Evolutionary conservation across 176 grass and related monocot genomes (phyloP).

Genomic region (Zoysia japonica): DNA sequence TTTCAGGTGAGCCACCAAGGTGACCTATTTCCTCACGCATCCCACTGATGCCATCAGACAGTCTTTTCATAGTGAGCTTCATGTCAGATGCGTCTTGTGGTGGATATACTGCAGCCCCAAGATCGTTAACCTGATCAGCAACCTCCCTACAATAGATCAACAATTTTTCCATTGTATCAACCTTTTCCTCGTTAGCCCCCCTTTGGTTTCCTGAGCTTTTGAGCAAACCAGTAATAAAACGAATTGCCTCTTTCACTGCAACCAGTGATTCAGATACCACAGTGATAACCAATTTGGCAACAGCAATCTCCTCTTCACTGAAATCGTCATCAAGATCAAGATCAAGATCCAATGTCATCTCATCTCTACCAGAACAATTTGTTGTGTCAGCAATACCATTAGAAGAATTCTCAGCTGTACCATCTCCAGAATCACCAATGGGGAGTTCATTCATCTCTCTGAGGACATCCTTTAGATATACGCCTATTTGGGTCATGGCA

Average conservation of each 20-base stretch:
- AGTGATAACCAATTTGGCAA: constrained; percentile 57
- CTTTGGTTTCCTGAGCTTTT: constrained; percentile 48
- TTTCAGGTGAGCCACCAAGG: constrained; percentile 50
- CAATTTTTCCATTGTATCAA: constrained; percentile 80
- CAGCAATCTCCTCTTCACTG: constrained; percentile 63
- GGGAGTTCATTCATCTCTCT: constrained; percentile 87
- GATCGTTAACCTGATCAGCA: constrained; percentile 68
- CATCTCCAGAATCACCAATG: constrained; percentile 38
- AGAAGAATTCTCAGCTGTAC: constrained; percentile 42
- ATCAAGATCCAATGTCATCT: constrained; percentile 53
- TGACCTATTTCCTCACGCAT: constrained; percentile 55
- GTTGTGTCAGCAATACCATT: constrained; percentile 35
- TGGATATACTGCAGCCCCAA: constrained; percentile 77
- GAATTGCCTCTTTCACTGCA: constrained; percentile 81
- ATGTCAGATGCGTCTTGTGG: constrained; percentile 76
- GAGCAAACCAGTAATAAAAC: constrained; percentile 76
- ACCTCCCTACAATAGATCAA: constrained; percentile 65
- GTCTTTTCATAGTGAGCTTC: constrained; percentile 43
- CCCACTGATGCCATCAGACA: constrained; percentile 29
- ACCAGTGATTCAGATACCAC: constrained; percentile 57
- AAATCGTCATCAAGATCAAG: constrained; percentile 63
- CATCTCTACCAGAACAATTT: constrained; percentile 60
- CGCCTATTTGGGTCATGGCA: constrained; percentile 75
- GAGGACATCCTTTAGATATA: constrained; percentile 80
- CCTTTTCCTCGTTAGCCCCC: constrained; percentile 43